Evolutionary conservation across 176 grass and related monocot genomes (phyloP).

Genomic region (Zea mays): Zm-B73-REFERENCE-NAM-5.0 NC_050098.1:119116001-119116500

Average conservation of each 20-base stretch:
- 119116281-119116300: no score
- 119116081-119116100: constrained; percentile 63
- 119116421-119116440: neutral
- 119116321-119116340: neutral
- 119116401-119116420: neutral
- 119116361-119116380: neutral
- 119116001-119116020: neutral
- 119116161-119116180: neutral
- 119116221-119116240: no score
- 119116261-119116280: no score
- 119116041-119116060: constrained; percentile 52
- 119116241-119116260: no score
- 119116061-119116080: constrained; percentile 57
- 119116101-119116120: neutral
- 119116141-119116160: neutral
- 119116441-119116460: no score
- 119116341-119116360: neutral
- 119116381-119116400: neutral
- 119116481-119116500: no score
- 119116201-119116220: no score
- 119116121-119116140: neutral
- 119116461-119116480: no score
- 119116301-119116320: neutral
- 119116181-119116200: no score
- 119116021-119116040: constrained; percentile 11